Percentiles rank a stretch among this genome's conserved stretches.
These are phyloP conservation scores for Fusarium ambrosium DNA, from an alignment of 2,329 filamentous ascomycete genomes.

Conservation along the genomic window DNA sequence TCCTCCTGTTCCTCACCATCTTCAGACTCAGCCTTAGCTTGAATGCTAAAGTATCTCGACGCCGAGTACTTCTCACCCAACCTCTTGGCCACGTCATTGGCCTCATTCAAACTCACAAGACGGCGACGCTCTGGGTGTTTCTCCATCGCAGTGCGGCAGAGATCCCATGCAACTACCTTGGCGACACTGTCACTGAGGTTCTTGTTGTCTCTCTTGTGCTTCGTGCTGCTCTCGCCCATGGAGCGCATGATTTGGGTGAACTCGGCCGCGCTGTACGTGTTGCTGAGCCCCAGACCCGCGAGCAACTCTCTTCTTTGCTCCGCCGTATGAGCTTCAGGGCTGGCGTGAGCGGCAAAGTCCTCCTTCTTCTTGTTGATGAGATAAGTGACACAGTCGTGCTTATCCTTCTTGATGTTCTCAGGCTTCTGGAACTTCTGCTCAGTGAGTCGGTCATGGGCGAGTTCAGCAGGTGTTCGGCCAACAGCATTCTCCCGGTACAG, in stretches of 20 bases:
- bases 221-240: slow-evolving; percentile 43
- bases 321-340: slow-evolving; percentile 22
- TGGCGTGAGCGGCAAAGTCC: slow-evolving; percentile 25
- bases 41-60: slow-evolving; percentile 55
- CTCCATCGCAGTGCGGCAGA: slow-evolving; percentile 51
- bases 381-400: slow-evolving; percentile 3
- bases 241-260: slow-evolving; percentile 45
- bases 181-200: slow-evolving; percentile 11
- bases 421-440: slow-evolving; percentile 52
- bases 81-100: slow-evolving; percentile 70
- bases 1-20: slow-evolving; percentile 38
- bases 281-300: slow-evolving; percentile 46
- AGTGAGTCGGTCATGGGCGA: slow-evolving; percentile 70
- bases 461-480: slow-evolving; percentile 78
- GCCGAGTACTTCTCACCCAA: slow-evolving; percentile 63
- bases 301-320: slow-evolving; percentile 40
- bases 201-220: slow-evolving; percentile 8
- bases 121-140: slow-evolving; percentile 57
- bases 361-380: slow-evolving; percentile 16
- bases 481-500: slow-evolving; percentile 81
- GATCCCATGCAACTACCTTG: slow-evolving; percentile 51
- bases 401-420: slow-evolving; percentile 8
- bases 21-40: slow-evolving; percentile 43
- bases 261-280: slow-evolving; percentile 45
- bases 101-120: slow-evolving; percentile 68